A percentile compares a stretch with the other conserved stretches of the same genome.
These are phyloP conservation scores for Populus trichocarpa DNA, from an alignment of 441 rosid species.

Conservation along the genomic window DNA sequence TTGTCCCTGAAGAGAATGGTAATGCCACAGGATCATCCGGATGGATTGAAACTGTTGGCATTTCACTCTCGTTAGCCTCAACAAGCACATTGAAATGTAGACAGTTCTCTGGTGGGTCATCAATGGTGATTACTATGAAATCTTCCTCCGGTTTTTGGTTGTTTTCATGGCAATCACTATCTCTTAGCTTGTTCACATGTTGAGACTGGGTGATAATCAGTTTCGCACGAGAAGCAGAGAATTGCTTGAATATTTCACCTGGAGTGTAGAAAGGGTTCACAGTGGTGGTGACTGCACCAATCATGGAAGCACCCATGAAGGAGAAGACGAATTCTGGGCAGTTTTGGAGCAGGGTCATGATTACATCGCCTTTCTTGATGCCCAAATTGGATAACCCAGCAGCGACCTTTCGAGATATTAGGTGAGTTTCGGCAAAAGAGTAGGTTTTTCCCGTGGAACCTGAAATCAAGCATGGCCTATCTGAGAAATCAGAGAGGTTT, in stretches of 20 bases:
- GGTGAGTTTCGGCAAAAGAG: conserved; percentile 52
- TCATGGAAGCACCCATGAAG: conserved; percentile 82
- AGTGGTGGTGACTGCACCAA: conserved; percentile 76
- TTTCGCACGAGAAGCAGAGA: conserved; percentile 41
- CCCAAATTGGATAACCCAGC: conserved; percentile 58
- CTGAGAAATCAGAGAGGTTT: conserved; percentile 27
- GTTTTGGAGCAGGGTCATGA: conserved; percentile 84
- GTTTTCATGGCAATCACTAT: conserved; percentile 10
- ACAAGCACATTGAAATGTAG: conserved; percentile 49
- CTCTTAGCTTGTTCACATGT: conserved; percentile 57
- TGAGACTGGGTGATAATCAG: conserved; percentile 65
- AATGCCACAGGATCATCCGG: conserved; percentile 72
- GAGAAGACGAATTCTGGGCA: conserved; percentile 74
- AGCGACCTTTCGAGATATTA: conserved; percentile 43
- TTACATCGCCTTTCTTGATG: conserved; percentile 61
- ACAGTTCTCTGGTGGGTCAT: conserved; percentile 61
- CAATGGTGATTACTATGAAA: conserved; percentile 52
- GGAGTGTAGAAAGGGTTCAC: conserved; percentile 85
- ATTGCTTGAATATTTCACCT: conserved; percentile 63
- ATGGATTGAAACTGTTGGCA: conserved; percentile 22
- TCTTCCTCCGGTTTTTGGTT: conserved; percentile 35
- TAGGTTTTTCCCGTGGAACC: conserved; percentile 50
- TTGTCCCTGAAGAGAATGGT: conserved; percentile 88
- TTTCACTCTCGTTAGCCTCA: conserved; percentile 33
- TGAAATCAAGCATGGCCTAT: conserved; percentile 58